Evolutionary conservation across 2,329 filamentous ascomycete species (phyloP).

Genomic region (Pseudogymnoascus sp.): DNA sequence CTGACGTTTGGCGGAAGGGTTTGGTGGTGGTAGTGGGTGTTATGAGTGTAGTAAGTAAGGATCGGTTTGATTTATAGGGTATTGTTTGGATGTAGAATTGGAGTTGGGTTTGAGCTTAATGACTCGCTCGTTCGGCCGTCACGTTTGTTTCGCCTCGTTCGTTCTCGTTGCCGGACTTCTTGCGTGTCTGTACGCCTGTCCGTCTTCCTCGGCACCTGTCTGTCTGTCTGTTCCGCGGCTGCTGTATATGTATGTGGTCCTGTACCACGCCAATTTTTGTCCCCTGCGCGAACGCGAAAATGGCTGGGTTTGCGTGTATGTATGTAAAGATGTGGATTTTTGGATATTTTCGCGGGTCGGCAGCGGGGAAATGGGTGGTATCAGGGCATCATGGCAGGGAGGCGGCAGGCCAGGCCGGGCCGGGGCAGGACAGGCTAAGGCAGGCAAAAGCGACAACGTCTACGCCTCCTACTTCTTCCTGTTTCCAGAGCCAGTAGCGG

Average conservation of each 20-base stretch:
- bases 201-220: constrained; percentile 1
- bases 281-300: background rate
- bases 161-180: background rate
- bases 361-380: background rate
- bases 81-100: background rate
- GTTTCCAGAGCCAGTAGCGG: constrained; percentile 32
- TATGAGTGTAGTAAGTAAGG: constrained; percentile 3
- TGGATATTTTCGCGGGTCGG: background rate
- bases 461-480: constrained; percentile 12
- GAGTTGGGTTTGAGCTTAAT: background rate
- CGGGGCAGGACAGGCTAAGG: background rate
- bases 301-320: background rate
- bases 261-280: background rate
- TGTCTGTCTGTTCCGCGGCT: constrained; percentile 7
- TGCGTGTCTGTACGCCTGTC: background rate
- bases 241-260: background rate
- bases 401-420: background rate
- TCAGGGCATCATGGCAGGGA: constrained; percentile 5
- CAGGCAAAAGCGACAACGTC: background rate
- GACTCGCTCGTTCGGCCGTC: background rate
- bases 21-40: background rate
- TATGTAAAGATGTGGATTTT: background rate
- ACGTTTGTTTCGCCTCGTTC: constrained; percentile 2
- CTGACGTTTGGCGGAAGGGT: background rate
- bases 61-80: constrained; percentile 1